Percentiles rank a stretch among this genome's conserved stretches.
phyloP scores from a whole-genome alignment of 805 yeast genomes.

The Starmerella apis region DNA sequence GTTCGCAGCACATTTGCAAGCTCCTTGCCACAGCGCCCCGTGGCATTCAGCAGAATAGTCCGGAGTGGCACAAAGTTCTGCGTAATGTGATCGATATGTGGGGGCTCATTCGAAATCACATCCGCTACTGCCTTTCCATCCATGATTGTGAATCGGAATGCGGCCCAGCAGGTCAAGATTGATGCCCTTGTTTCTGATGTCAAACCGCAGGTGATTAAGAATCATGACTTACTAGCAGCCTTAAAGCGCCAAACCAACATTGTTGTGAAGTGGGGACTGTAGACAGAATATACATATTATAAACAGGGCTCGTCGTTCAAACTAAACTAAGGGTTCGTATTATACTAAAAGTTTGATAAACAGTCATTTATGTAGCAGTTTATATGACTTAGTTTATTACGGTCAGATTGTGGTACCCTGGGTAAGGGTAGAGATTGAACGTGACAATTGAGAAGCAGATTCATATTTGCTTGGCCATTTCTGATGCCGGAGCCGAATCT shows the following conservation, averaged over 20 bases:
- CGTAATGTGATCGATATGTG: slow-evolving; percentile 59
- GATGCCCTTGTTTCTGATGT: no score
- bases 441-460: background rate
- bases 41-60: slow-evolving; percentile 47
- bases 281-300: no score
- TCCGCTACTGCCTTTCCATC: slow-evolving; percentile 1
- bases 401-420: slow-evolving; percentile 4
- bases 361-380: no score
- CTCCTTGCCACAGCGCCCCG: slow-evolving; percentile 54
- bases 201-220: background rate
- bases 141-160: background rate
- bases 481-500: slow-evolving; percentile 8
- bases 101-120: slow-evolving; percentile 21
- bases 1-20: slow-evolving; percentile 51
- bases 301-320: no score
- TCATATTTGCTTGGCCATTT: background rate
- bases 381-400: no score
- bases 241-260: no score
- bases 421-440: background rate
- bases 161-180: no score
- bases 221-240: no score
- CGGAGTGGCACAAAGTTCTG: slow-evolving; percentile 58
- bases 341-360: no score
- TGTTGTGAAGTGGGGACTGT: no score
- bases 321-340: no score